These are phyloP conservation scores for Boletus coccyginus DNA, from an alignment of 768 basidiomycete species.

Conservation along the genomic window DNA sequence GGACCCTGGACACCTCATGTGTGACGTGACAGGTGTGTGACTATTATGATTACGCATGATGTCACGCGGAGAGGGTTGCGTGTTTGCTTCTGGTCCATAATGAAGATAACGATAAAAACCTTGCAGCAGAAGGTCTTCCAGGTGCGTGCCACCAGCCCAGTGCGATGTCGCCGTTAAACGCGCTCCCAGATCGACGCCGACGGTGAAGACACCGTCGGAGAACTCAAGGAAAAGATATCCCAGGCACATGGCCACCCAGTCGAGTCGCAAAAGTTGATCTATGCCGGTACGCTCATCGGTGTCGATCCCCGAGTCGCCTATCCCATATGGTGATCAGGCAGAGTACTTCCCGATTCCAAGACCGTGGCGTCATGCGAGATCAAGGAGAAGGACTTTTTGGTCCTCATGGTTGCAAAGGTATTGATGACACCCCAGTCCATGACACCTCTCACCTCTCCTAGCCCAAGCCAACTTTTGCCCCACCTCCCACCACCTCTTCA, in stretches of 20 bases:
- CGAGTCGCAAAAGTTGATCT: conserved; percentile 89
- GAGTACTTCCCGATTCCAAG: conserved; percentile 87
- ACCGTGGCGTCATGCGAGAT: conserved; percentile 84
- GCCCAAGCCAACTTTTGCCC: conserved; percentile 51
- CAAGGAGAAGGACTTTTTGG: conserved; percentile 98
- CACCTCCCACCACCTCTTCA: conserved; percentile 20
- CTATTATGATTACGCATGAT: conserved; percentile 14
- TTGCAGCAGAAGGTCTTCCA: conserved; percentile 91
- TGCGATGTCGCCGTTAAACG: background rate
- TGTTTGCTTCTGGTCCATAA: conserved; percentile 37
- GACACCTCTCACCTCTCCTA: conserved; percentile 21
- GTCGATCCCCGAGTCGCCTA: conserved; percentile 5
- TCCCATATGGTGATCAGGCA: conserved; percentile 51
- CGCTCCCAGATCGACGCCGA: conserved; percentile 70
- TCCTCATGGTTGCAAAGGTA: conserved; percentile 99
- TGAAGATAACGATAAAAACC: conserved; percentile 96
- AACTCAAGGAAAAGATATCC: conserved; percentile 82
- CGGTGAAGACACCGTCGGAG: conserved; percentile 65
- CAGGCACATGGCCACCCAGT: conserved; percentile 71
- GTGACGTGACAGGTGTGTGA: conserved; percentile 22
- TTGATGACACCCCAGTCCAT: conserved; percentile 8
- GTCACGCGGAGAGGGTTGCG: conserved; percentile 17
- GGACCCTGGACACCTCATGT: conserved; percentile 22
- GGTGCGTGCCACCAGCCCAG: conserved; percentile 35
- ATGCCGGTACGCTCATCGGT: conserved; percentile 61